Evolutionary conservation across 495 filamentous ascomycete genomes (phyloP), one percentile per base, ranked within the genome.

Genomic region (Xylaria curta): DNA sequence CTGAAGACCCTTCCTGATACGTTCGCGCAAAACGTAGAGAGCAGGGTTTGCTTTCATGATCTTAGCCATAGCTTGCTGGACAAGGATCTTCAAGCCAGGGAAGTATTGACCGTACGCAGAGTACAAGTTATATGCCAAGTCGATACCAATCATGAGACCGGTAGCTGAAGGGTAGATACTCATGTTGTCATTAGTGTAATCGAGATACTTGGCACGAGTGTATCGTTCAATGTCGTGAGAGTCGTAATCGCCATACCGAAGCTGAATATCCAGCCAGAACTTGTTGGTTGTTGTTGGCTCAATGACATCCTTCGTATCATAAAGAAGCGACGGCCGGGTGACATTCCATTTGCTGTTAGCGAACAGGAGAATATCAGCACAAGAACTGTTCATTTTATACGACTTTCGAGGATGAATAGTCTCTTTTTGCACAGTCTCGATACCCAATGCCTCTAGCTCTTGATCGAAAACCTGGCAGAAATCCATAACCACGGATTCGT

Each of bases 341-440:
- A 98, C 95, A 74, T 97, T 98, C 97, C 97, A 99, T 79, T 98
- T 99, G 84, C 97, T 96, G 65, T 93, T 97, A 21, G 97, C 97
- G 78, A 99, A 99, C 51, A 99, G 89, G 56, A 98, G 87, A 73
- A 99, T 98, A 83, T 99, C 97, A 19, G 97, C 97, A 81, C 97
- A 99, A 54, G 96, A 98, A 80, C 95, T 98, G 86, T 99, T 99
- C 97, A 99, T 99, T 89, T 99, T 99, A 87, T 99, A 99, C 0
- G 96, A 98, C 82, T 99, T 99, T 88, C 97, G 89, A 54, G 97
- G 97, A 87, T 99, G 97, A 75, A 99, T 99, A 0, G 96, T 98
- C 84, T 99, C 97, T 83, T 99, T 99, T 80, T 99, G 97, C 21
- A 99, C 97, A 4, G 96, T 96, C 81, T 99, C 96, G 72, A 99